Base-by-base conservation (phyloP, 148 eudicot species). In the Chenopodium suecicum region DNA sequence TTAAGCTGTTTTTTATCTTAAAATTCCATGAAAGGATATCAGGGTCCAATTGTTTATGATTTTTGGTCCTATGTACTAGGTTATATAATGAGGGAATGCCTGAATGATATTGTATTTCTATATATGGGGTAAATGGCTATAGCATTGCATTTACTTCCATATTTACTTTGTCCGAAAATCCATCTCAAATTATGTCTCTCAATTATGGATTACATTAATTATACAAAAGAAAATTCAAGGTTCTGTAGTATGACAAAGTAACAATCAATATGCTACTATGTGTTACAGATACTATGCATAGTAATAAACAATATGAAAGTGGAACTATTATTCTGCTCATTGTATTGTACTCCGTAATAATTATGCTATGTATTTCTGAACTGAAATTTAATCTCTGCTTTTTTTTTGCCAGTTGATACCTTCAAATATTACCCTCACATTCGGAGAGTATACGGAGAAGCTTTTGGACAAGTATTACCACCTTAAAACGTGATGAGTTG, bases 401-500 rank as follows among this genome's bases (percentile, higher is more conserved):
- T 62, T 60, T 32, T 34, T 60, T 32, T 34, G 66, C 25, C 94
- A 94, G 98, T 80, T 94, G 84, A 90, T 94, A 37, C 83, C 83
- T 23, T 85, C 97, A 9, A 87, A 86, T 48, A 88, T 90, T 63
- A 88, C 93, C 77, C 88, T 94, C 76, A 91, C 97, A 22, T 94
- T 94, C 27, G 98, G 98, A 52, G 98, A 94, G 83, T 94, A 91
- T 63, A 91, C 98, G 0, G 98, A 94, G 86, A 94, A 90, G 89
- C 94, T 94, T 67, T 91, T 93, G 41, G 95, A 94, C 89, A 94
- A 94, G 87, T 94, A 94, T 80, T 94, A 94, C 89, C 91, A 93
- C 82, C 88, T 83, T 23, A 91, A 92, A 73, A 63, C 81, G 2
- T 90, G 81, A 86, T 76, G 62, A 22, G 22, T 46, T 70, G 29